These are phyloP conservation scores for Phytophthora europaea DNA, from an alignment of 352 stramenopile genomes.

Conservation along the genomic window DNA sequence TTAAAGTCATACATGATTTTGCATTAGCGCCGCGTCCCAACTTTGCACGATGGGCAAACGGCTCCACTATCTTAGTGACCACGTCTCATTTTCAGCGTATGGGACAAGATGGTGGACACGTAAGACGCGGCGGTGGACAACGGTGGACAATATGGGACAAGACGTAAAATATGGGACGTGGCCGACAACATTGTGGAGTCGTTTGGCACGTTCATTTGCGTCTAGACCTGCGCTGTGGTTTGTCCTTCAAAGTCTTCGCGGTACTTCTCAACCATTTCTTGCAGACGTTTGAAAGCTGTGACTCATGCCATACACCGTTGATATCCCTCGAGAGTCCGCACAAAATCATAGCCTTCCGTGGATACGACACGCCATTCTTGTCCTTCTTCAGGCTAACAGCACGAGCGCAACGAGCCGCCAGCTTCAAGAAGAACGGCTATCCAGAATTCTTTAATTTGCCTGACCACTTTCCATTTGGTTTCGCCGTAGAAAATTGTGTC, in stretches of 20 bases:
- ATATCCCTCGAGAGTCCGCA: background rate
- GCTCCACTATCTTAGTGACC: too few species aligned
- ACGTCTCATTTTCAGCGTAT: too few species aligned
- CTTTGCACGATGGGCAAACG: too few species aligned
- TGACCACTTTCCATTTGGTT: background rate
- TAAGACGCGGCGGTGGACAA: too few species aligned
- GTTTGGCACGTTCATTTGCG: too few species aligned
- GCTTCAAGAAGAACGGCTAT: background rate
- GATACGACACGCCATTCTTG: background rate
- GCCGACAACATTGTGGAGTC: too few species aligned
- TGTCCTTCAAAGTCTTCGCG: constrained; percentile 6
- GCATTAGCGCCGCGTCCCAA: too few species aligned
- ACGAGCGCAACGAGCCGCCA: constrained; percentile 2
- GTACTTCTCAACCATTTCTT: constrained; percentile 4
- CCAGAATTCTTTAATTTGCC: background rate
- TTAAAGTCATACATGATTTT: background rate
- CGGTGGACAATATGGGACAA: too few species aligned
- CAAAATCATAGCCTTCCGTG: constrained; percentile 2
- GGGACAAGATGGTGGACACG: too few species aligned
- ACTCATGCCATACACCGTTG: constrained; percentile 1
- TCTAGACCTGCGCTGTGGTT: too few species aligned
- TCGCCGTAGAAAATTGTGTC: background rate
- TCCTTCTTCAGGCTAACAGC: background rate
- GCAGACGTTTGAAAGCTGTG: background rate
- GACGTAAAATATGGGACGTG: too few species aligned